Evolutionary conservation across 495 filamentous ascomycete genomes (phyloP).

Genomic region (Articulospora tetracladia): DNA sequence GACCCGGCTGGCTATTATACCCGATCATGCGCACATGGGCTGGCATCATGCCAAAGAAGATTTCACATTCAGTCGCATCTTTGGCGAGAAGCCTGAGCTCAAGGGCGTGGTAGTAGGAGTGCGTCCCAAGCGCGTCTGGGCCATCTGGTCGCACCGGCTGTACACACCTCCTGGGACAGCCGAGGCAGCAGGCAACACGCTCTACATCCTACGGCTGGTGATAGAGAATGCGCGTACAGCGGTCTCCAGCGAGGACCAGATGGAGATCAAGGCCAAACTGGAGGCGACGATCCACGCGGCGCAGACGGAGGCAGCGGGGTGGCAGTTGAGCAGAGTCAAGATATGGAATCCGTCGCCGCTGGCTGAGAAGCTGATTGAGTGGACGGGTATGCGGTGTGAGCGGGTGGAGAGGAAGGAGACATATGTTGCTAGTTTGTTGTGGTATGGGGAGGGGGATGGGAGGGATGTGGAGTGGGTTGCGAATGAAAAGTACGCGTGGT

Average conservation of each 20-base stretch:
- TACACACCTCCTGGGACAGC: constrained; percentile 32
- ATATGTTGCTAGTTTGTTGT: constrained; percentile 47
- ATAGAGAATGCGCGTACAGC: constrained; percentile 30
- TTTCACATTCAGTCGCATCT: constrained; percentile 59
- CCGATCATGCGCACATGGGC: constrained; percentile 66
- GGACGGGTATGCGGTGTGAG: constrained; percentile 24
- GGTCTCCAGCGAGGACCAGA: background rate
- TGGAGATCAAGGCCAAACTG: constrained; percentile 21
- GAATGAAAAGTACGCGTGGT: constrained; percentile 91
- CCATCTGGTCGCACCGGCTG: constrained; percentile 76
- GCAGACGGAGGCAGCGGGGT: constrained; percentile 34
- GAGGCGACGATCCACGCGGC: constrained; percentile 35
- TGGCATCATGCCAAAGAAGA: constrained; percentile 91
- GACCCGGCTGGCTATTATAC: constrained; percentile 62
- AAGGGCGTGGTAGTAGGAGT: constrained; percentile 64
- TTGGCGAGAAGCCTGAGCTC: constrained; percentile 45
- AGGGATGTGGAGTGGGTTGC: constrained; percentile 58
- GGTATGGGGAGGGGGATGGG: constrained; percentile 33
- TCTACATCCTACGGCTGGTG: constrained; percentile 76
- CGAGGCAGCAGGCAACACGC: constrained; percentile 48
- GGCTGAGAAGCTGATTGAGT: constrained; percentile 30
- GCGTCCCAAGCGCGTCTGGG: constrained; percentile 59
- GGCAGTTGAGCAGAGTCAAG: constrained; percentile 39
- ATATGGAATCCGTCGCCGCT: constrained; percentile 43
- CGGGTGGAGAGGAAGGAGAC: constrained; percentile 37